phyloP scores from a whole-genome alignment of 139 green algal species.

The Micromonas commoda region DNA sequence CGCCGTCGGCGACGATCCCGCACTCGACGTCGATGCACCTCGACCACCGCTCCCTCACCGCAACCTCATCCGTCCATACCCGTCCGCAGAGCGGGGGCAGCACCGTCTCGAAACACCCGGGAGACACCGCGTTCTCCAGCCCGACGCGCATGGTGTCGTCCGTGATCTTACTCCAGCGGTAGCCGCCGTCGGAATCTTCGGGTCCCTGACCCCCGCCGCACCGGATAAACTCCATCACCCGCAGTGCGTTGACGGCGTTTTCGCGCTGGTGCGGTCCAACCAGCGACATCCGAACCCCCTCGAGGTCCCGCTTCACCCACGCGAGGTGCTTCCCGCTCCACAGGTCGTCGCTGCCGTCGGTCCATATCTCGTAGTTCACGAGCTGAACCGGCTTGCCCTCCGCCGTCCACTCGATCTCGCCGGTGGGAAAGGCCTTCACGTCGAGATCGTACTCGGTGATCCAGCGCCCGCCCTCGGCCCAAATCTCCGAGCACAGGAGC shows the following conservation, averaged over 20 bases:
- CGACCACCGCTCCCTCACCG: too few species aligned
- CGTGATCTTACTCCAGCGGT: not conserved
- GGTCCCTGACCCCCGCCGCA: too few species aligned
- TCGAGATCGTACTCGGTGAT: not conserved
- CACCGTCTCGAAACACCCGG: slow-evolving; percentile 15
- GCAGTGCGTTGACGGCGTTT: not conserved
- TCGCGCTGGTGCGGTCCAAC: slow-evolving; percentile 16
- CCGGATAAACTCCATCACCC: not conserved
- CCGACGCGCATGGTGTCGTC: not conserved
- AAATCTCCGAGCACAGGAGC: too few species aligned
- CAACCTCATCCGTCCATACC: too few species aligned
- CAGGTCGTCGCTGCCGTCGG: too few species aligned
- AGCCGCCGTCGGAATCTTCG: not conserved
- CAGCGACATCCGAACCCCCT: not conserved
- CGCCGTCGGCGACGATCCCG: slow-evolving; percentile 14
- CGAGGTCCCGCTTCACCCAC: not conserved
- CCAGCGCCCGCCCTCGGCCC: too few species aligned
- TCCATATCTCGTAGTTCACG: too few species aligned
- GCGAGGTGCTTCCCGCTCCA: too few species aligned
- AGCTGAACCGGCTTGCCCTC: too few species aligned
- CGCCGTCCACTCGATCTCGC: not conserved
- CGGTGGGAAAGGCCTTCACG: not conserved
- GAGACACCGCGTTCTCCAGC: not conserved
- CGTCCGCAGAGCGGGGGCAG: too few species aligned
- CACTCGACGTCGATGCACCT: not conserved